Evolutionary conservation across 176 grass and related monocot species (phyloP).

Genomic region (Juncus inflexus): DNA sequence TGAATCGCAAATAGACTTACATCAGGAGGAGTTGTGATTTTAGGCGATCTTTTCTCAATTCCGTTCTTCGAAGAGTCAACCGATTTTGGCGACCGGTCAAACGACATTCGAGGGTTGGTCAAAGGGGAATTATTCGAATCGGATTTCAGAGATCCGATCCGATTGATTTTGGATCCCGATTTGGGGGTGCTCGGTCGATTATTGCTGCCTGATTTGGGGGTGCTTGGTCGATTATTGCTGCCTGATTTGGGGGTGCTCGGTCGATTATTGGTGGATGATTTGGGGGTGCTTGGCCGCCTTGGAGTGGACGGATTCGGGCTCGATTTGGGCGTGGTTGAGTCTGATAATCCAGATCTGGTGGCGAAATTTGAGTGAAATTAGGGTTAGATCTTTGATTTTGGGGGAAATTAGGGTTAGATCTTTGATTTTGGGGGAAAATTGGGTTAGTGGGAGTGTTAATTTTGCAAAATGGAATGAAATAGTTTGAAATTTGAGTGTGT

Average conservation of each 20-base stretch:
- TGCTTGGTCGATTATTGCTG: conserved; percentile 28
- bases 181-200: conserved; percentile 45
- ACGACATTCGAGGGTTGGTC: conserved; percentile 62
- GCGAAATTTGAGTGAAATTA: conserved; percentile 11
- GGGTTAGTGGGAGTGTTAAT: no score
- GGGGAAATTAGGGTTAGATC: no score
- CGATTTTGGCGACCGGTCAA: conserved; percentile 83
- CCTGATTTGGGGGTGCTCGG: conserved; percentile 30
- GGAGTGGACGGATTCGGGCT: conserved; percentile 55
- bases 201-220: conserved; percentile 37
- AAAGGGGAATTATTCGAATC: conserved; percentile 59
- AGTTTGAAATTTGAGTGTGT: no score
- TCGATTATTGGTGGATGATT: conserved; percentile 32
- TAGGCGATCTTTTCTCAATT: conserved; percentile 66
- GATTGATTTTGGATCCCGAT: conserved; percentile 32
- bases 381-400: conserved; percentile 11
- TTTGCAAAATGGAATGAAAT: no score
- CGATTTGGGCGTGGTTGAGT: conserved; percentile 58
- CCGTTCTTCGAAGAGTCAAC: conserved; percentile 50
- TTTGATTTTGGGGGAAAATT: not conserved
- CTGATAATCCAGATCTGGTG: conserved; percentile 82
- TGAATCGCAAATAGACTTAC: conserved; percentile 37
- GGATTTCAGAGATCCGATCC: conserved; percentile 45
- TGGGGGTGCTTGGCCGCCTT: conserved; percentile 38
- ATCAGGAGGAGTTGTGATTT: conserved; percentile 66